phyloP scores from a whole-genome alignment of 2,329 filamentous ascomycete species.

The Xylariaceae sp. region DNA sequence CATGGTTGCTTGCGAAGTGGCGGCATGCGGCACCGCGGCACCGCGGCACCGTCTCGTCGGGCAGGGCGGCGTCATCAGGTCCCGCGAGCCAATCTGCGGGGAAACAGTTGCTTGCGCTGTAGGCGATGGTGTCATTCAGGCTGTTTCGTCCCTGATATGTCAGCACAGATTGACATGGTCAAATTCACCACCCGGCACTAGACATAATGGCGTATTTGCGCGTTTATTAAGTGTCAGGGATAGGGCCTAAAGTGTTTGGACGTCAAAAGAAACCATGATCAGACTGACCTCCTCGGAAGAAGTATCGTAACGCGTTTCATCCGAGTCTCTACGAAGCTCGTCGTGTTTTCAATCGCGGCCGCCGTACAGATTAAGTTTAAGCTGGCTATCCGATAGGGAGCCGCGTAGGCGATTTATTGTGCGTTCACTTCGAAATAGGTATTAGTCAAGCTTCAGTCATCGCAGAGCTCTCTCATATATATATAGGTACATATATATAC shows the following conservation, averaged over 20 bases:
- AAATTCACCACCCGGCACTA: background rate
- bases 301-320: conserved; percentile 52
- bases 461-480: too few relatives aligned
- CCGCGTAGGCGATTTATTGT: conserved; percentile 66
- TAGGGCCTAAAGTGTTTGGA: background rate
- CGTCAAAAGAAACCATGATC: background rate
- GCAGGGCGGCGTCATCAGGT: conserved; percentile 56
- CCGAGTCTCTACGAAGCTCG: conserved; percentile 62
- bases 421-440: conserved; percentile 62
- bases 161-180: background rate
- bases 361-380: conserved; percentile 61
- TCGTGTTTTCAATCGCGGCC: conserved; percentile 57
- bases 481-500: too few relatives aligned
- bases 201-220: background rate
- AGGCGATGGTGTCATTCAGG: conserved; percentile 60
- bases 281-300: conserved; percentile 55
- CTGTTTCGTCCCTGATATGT: conserved; percentile 26
- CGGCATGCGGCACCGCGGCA: conserved; percentile 30
- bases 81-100: conserved; percentile 55
- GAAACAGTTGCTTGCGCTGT: conserved; percentile 65
- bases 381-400: conserved; percentile 50
- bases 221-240: background rate
- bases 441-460: background rate
- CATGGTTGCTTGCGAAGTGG: conserved; percentile 69
- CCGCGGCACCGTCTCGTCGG: conserved; percentile 40